A percentile compares a stretch with the other conserved stretches of the same genome.
Evolutionary conservation across 108 stramenopile genomes (phyloP).

Genomic region (Nitzschia sp.): DNA sequence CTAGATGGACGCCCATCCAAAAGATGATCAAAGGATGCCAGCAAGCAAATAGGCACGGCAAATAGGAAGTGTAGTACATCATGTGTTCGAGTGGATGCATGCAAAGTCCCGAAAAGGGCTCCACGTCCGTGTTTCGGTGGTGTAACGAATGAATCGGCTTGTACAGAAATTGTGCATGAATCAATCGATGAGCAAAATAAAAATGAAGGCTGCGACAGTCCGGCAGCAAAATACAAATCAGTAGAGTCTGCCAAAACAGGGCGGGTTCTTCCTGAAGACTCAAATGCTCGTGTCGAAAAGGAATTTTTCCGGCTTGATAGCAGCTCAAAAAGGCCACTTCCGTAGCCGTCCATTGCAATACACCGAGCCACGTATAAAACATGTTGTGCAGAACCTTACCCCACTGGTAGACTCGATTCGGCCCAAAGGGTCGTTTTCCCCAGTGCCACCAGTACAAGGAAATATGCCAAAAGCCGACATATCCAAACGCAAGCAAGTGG

Average conservation of each 20-base stretch:
- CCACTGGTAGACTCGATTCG: conserved; percentile 8
- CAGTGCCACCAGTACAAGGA: conserved; percentile 23
- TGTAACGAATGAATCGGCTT: conserved; percentile 50
- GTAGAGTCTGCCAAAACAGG: not conserved
- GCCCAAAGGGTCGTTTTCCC: conserved; percentile 27
- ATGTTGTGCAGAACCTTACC: conserved; percentile 34
- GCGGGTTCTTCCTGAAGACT: not conserved
- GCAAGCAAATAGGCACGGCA: not conserved
- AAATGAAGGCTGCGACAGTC: conserved; percentile 32
- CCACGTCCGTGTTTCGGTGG: conserved; percentile 42
- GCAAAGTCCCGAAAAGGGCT: conserved; percentile 44
- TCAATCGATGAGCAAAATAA: conserved; percentile 41
- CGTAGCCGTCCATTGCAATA: conserved; percentile 36
- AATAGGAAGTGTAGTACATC: conserved; percentile 38
- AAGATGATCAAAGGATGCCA: conserved; percentile 21
- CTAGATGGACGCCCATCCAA: conserved; percentile 33
- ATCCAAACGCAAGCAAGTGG: conserved; percentile 12
- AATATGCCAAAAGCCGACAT: conserved; percentile 37
- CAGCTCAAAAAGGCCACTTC: conserved; percentile 28
- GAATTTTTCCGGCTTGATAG: conserved; percentile 12
- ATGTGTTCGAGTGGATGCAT: conserved; percentile 53
- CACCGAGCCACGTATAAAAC: conserved; percentile 27
- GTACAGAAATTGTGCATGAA: conserved; percentile 36
- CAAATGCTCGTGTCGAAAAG: conserved; percentile 1
- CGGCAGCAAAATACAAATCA: conserved; percentile 18